phyloP scores from a whole-genome alignment of 495 filamentous ascomycete genomes.

The Cryomyces antarcticus region DNA sequence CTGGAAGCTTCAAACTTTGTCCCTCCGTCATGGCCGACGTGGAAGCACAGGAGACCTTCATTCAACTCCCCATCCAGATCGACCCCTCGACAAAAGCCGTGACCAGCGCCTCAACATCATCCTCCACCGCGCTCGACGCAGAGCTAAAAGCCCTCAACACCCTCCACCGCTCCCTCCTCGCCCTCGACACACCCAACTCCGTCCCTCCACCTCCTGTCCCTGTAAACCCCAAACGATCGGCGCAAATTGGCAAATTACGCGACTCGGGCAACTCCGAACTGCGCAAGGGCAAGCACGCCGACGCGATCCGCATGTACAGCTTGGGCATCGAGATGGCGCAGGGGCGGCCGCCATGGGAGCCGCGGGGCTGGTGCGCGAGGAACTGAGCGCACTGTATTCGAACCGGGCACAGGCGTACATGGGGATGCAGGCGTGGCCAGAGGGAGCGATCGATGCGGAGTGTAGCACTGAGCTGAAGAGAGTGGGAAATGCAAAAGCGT shows the following conservation, averaged over 20 bases:
- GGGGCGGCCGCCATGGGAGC: conserved; percentile 70
- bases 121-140: conserved; percentile 10
- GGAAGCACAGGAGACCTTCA: conserved; percentile 47
- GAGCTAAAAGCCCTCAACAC: conserved; percentile 18
- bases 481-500: conserved; percentile 76
- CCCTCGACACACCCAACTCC: conserved; percentile 13
- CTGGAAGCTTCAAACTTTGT: neutral
- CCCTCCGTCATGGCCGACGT: conserved; percentile 27
- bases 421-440: conserved; percentile 55
- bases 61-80: conserved; percentile 57
- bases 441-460: conserved; percentile 69
- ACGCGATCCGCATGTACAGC: conserved; percentile 64
- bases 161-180: conserved; percentile 17
- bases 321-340: conserved; percentile 77
- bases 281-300: conserved; percentile 49
- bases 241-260: conserved; percentile 75
- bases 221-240: conserved; percentile 66
- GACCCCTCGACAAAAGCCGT: conserved; percentile 57
- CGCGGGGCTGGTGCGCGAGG: conserved; percentile 56
- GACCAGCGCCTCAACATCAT: conserved; percentile 3
- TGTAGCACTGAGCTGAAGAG: conserved; percentile 75
- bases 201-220: conserved; percentile 38
- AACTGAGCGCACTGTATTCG: conserved; percentile 54
- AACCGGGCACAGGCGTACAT: conserved; percentile 88
- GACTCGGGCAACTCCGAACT: conserved; percentile 67